Evolutionary conservation across 805 yeast genomes (phyloP).

Genomic region (Lachancea lanzarotensis): DNA sequence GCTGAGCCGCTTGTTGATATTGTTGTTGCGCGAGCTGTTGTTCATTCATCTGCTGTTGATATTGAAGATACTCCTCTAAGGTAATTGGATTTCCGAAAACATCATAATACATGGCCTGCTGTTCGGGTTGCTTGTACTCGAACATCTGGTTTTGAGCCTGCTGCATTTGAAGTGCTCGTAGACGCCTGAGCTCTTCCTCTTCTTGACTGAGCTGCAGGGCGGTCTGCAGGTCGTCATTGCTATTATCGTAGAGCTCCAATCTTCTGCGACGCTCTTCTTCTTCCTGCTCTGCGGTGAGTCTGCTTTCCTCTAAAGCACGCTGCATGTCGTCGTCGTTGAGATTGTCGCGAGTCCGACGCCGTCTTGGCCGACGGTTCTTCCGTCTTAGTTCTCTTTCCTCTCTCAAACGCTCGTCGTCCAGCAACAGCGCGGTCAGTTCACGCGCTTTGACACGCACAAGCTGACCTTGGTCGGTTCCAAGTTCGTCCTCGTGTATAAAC

Average conservation of each 20-base stretch:
- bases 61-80: slow-evolving; percentile 33
- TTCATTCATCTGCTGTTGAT: slow-evolving; percentile 17
- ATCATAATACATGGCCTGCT: slow-evolving; percentile 28
- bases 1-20: slow-evolving; percentile 21
- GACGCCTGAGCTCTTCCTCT: slow-evolving; percentile 28
- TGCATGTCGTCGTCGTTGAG: slow-evolving; percentile 77
- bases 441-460: slow-evolving; percentile 84
- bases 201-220: slow-evolving; percentile 29
- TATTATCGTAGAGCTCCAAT: slow-evolving; percentile 14
- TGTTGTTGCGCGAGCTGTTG: slow-evolving; percentile 20
- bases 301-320: slow-evolving; percentile 74
- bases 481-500: slow-evolving; percentile 73
- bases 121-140: slow-evolving; percentile 25
- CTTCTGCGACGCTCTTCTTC: slow-evolving; percentile 44
- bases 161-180: slow-evolving; percentile 25
- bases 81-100: slow-evolving; percentile 33
- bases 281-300: slow-evolving; percentile 78
- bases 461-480: slow-evolving; percentile 78
- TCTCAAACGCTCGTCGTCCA: slow-evolving; percentile 73
- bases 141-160: slow-evolving; percentile 15
- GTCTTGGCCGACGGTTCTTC: slow-evolving; percentile 31
- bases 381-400: slow-evolving; percentile 52
- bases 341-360: slow-evolving; percentile 35
- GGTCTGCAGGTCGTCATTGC: slow-evolving; percentile 27
- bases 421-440: slow-evolving; percentile 71